These are phyloP conservation scores for Xylariaceae sp. DNA, from an alignment of 2,329 filamentous ascomycete genomes.

Conservation along the genomic window DNA sequence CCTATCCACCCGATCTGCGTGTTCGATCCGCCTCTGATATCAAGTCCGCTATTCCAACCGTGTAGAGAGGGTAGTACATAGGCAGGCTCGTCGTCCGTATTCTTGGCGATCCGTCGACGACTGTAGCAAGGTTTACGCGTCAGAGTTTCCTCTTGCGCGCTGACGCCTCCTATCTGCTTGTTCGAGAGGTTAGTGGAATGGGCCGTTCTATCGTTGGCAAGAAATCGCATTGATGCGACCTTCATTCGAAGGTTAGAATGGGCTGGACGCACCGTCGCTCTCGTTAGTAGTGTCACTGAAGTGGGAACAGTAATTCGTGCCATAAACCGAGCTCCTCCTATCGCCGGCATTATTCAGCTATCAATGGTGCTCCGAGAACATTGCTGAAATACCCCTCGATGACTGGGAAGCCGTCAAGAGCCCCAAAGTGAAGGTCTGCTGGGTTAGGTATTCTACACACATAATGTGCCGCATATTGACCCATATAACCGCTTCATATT, in stretches of 20 bases:
- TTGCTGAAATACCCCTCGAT: conserved; percentile 4
- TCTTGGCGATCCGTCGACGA: background rate
- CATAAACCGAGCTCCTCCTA: background rate
- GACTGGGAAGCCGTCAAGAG: background rate
- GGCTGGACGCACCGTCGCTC: background rate
- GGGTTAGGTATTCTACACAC: no score
- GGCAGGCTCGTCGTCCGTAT: conserved; percentile 10
- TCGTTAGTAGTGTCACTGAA: conserved; percentile 5
- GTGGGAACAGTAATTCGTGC: background rate
- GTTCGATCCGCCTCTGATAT: conserved; percentile 4
- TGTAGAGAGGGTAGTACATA: conserved; percentile 12
- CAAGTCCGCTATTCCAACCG: background rate
- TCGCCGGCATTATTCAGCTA: conserved; percentile 5
- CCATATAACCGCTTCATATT: no score
- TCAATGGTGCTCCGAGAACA: conserved; percentile 8
- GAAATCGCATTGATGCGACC: background rate
- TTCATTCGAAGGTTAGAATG: conserved; percentile 1
- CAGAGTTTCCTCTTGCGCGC: background rate
- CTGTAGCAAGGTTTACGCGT: background rate
- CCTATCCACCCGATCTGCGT: conserved; percentile 1
- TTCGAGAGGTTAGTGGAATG: conserved; percentile 8
- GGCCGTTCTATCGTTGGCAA: conserved; percentile 4
- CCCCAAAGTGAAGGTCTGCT: conserved; percentile 8
- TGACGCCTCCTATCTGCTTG: conserved; percentile 11
- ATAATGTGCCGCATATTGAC: no score